Conservation (phyloP, 106 monocot genomes). For the Hemerocallis citrina region DNA sequence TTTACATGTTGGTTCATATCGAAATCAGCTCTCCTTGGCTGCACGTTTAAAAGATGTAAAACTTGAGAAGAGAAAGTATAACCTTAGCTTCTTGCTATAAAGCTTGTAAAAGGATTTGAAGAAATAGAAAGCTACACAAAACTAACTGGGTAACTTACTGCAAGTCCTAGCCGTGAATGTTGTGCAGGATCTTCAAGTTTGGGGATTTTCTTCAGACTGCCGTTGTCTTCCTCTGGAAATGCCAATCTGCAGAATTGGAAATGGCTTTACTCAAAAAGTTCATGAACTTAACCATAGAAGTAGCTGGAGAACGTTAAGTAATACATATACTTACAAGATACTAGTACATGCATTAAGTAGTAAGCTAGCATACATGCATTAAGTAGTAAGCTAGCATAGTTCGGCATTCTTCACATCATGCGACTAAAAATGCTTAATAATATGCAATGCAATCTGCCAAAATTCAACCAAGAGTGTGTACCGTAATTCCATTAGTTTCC, state of each 20-base stretch:
- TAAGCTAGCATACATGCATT: not conserved
- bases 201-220: slow-evolving; percentile 89
- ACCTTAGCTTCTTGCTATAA: not conserved
- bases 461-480: not conserved
- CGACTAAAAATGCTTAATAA: not conserved
- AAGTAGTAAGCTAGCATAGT: not conserved
- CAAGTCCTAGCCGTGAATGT: slow-evolving; percentile 64
- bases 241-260: slow-evolving; percentile 46
- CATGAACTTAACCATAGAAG: not conserved
- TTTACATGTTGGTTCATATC: slow-evolving; percentile 99
- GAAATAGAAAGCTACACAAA: not conserved
- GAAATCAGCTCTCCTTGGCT: slow-evolving; percentile 99
- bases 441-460: not conserved
- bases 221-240: slow-evolving; percentile 78
- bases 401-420: not conserved
- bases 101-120: not conserved
- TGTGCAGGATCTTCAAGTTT: slow-evolving; percentile 74
- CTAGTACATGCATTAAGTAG: not conserved
- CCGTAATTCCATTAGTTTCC: not conserved
- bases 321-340: not conserved
- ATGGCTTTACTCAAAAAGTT: not conserved
- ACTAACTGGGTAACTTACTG: slow-evolving; percentile 28
- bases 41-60: not conserved
- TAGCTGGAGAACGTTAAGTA: not conserved
- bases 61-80: not conserved